These are phyloP conservation scores for Pleurotus citrinopileatus DNA, from an alignment of 768 basidiomycete genomes.

Conservation along the genomic window DNA sequence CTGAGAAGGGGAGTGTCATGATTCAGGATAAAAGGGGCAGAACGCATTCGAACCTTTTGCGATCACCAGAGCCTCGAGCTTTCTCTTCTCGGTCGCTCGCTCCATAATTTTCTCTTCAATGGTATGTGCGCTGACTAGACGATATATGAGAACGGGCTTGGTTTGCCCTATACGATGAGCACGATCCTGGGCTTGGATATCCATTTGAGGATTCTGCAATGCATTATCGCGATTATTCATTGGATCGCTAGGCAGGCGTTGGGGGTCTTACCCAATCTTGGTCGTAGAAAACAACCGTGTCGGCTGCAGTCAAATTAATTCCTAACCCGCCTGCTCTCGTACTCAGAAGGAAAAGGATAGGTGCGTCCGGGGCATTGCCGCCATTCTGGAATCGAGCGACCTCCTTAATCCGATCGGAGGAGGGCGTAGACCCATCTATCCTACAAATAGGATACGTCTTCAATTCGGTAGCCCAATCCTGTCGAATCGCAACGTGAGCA, in stretches of 20 bases:
- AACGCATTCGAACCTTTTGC: conserved; percentile 64
- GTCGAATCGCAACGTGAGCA: conserved; percentile 7
- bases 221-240: too few relatives aligned
- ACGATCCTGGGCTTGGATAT: conserved; percentile 92
- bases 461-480: conserved; percentile 87
- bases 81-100: conserved; percentile 80
- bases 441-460: conserved; percentile 86
- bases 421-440: conserved; percentile 85
- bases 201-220: conserved; percentile 91
- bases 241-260: too few relatives aligned
- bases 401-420: conserved; percentile 78
- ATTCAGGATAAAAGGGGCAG: not conserved
- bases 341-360: conserved; percentile 74
- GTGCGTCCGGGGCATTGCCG: conserved; percentile 59
- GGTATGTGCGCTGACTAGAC: conserved; percentile 83
- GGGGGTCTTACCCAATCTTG: conserved; percentile 80
- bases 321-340: conserved; percentile 80
- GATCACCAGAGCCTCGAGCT: conserved; percentile 93
- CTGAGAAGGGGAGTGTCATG: conserved; percentile 26
- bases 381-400: conserved; percentile 83
- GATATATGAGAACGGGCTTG: conserved; percentile 84
- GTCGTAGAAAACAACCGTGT: conserved; percentile 93
- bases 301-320: conserved; percentile 77
- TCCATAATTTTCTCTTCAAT: conserved; percentile 92
- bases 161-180: conserved; percentile 97